A percentile compares a stretch with the other conserved stretches of the same genome.
phyloP scores from a whole-genome alignment of 768 basidiomycete genomes.

The Candolleomyces eurysporus region DNA sequence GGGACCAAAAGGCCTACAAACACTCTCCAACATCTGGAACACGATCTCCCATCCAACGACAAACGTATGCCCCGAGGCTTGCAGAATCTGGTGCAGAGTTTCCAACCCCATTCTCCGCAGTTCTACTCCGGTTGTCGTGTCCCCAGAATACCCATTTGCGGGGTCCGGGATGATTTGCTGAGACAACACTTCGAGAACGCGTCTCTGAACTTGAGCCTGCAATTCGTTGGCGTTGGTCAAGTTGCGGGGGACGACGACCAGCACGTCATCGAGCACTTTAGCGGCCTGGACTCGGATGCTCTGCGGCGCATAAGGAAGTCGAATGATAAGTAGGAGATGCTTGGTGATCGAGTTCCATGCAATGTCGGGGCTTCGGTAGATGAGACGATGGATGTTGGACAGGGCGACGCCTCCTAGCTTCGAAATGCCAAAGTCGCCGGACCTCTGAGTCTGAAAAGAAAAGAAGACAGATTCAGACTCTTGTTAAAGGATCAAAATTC shows the following conservation, averaged over 20 bases:
- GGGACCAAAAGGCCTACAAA: constrained; percentile 53
- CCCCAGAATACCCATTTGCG: constrained; percentile 26
- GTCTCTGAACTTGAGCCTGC: constrained; percentile 71
- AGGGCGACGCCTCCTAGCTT: constrained; percentile 78
- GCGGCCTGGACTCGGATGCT: constrained; percentile 87
- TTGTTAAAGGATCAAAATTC: neutral
- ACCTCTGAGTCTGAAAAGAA: constrained; percentile 48
- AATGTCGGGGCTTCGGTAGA: constrained; percentile 76
- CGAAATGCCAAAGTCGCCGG: constrained; percentile 91
- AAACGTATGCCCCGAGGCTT: constrained; percentile 88
- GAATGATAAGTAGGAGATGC: constrained; percentile 78
- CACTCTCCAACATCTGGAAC: constrained; percentile 88
- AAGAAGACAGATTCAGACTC: neutral
- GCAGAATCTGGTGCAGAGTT: constrained; percentile 85
- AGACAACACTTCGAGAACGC: constrained; percentile 82
- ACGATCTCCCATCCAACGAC: constrained; percentile 92
- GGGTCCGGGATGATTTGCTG: constrained; percentile 67
- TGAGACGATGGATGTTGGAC: constrained; percentile 84
- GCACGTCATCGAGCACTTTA: constrained; percentile 79
- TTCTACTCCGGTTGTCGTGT: constrained; percentile 59
- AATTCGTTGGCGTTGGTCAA: constrained; percentile 56
- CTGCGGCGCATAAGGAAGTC: constrained; percentile 67
- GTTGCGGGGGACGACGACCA: constrained; percentile 75
- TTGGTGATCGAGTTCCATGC: constrained; percentile 82
- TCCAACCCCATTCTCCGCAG: constrained; percentile 86